Percentiles rank a stretch among this genome's conserved stretches.
Conservation (phyloP, 2,329 filamentous ascomycete genomes). For the Coniosporium tulheliwenetii region DNA sequence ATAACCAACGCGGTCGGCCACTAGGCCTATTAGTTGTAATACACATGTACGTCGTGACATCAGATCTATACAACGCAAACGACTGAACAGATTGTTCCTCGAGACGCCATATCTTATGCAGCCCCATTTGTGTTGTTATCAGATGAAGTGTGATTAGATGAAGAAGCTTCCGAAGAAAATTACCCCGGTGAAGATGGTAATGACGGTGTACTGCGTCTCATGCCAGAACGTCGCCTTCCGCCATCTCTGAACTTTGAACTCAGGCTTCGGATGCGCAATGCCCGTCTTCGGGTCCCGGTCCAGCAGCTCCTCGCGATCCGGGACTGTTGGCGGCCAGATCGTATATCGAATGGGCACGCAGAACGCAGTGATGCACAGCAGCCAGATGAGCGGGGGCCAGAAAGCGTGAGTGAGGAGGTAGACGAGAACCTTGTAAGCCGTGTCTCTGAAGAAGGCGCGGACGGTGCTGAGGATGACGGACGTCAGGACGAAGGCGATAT, state of each 20-base stretch:
- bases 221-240: too few relatives aligned
- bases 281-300: slow-evolving; percentile 38
- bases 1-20: too few relatives aligned
- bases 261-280: slow-evolving; percentile 30
- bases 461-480: slow-evolving; percentile 35
- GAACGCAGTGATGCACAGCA: slow-evolving; percentile 12
- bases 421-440: slow-evolving; percentile 27
- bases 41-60: too few relatives aligned
- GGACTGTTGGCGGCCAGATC: slow-evolving; percentile 42
- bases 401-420: slow-evolving; percentile 37
- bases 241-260: background rate
- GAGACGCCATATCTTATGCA: too few relatives aligned
- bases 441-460: slow-evolving; percentile 29
- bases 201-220: too few relatives aligned
- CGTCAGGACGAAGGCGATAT: slow-evolving; percentile 37
- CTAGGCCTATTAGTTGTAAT: too few relatives aligned
- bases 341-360: slow-evolving; percentile 39
- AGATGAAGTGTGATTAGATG: slow-evolving; percentile 1
- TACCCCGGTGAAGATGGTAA: too few relatives aligned
- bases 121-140: too few relatives aligned
- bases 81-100: too few relatives aligned
- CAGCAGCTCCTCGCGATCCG: slow-evolving; percentile 41
- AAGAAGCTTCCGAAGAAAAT: too few relatives aligned
- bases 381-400: slow-evolving; percentile 45
- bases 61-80: too few relatives aligned